Evolutionary conservation across 176 grass and related monocot species (phyloP).

Genomic region (Hordeum marinum): DNA sequence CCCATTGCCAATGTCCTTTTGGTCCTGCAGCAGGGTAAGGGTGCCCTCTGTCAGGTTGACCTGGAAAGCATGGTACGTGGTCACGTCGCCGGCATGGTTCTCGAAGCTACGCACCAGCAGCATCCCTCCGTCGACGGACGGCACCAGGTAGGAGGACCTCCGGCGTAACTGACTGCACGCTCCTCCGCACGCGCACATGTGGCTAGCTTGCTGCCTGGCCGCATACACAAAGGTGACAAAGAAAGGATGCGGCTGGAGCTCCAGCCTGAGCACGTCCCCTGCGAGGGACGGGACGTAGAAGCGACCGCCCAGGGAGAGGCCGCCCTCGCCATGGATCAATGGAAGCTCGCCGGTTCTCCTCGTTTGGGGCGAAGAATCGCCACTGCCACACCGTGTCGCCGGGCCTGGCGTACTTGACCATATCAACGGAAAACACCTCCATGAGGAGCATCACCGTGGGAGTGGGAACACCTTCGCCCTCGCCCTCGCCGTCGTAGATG

Average conservation of each 20-base stretch:
- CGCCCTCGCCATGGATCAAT: neutral
- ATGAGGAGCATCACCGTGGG: neutral
- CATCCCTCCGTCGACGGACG: neutral
- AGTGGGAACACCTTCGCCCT: neutral
- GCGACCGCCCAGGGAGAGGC: neutral
- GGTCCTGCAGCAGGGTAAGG: neutral
- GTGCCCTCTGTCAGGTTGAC: neutral
- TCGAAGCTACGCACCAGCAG: too few relatives aligned
- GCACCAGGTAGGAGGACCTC: neutral
- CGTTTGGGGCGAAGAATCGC: rapidly evolving
- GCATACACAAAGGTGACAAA: neutral
- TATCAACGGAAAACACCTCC: rapidly evolving
- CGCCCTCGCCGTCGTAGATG: neutral
- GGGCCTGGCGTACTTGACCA: neutral
- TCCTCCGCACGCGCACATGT: too few relatives aligned
- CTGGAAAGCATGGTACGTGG: neutral
- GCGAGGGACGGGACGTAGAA: neutral
- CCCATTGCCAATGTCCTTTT: neutral
- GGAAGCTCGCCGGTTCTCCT: too few relatives aligned
- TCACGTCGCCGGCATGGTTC: too few relatives aligned
- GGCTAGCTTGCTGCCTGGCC: neutral
- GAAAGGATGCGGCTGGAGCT: neutral
- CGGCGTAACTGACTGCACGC: neutral
- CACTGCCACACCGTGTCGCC: neutral
- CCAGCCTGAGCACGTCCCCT: neutral